Evolutionary conservation across 2,329 filamentous ascomycete species (phyloP), one percentile per base, ranked within the genome.

Genomic region (Pseudogymnoascus sp.): DNA sequence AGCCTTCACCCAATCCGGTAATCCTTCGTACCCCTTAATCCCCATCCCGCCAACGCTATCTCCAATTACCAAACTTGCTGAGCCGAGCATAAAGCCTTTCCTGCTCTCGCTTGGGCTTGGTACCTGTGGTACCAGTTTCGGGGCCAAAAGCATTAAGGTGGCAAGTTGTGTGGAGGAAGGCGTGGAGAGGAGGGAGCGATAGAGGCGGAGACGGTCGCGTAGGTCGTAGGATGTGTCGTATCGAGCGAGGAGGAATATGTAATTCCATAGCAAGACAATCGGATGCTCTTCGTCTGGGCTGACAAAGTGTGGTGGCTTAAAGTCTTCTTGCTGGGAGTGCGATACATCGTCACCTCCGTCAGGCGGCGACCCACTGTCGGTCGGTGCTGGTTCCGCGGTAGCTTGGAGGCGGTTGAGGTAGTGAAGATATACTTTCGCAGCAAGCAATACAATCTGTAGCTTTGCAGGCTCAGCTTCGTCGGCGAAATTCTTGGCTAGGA

Each of bases 211-310:
- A 23, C 94, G 89, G 73, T 97, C 94, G 67, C 94, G 91, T 2
- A 99, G 84, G 72, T 97, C 92, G 75, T 96, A 99, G 0, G 92
- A 97, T 0, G 88, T 91, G 70, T 97, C 94, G 74, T 97, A 99
- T 65, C 94, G 86, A 33, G 90, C 90, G 1, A 99, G 84, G 1
- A 93, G 82, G 28, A 96, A 80, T 21, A 90, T 84, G 70, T 99
- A 96, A 31, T 88, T 84, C 87, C 92, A 99, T 1, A 99, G 79
- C 2, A 86, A 81, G 31, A 85, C 84, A 61, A 96, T 87, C 0
- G 89, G 84, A 69, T 96, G 87, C 4, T 82, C 78, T 67, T 67
- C 64, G 42, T 73, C 70, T 33, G 65, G 64, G 61, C 66, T 65
- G 12, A 25, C 18, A n/a, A 25, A 8, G 38, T 65, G 63, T 59